A percentile compares a stretch with the other conserved stretches of the same genome.
phyloP scores from a whole-genome alignment of 495 filamentous ascomycete genomes.

The Penicillium macrosclerotiorum region DNA sequence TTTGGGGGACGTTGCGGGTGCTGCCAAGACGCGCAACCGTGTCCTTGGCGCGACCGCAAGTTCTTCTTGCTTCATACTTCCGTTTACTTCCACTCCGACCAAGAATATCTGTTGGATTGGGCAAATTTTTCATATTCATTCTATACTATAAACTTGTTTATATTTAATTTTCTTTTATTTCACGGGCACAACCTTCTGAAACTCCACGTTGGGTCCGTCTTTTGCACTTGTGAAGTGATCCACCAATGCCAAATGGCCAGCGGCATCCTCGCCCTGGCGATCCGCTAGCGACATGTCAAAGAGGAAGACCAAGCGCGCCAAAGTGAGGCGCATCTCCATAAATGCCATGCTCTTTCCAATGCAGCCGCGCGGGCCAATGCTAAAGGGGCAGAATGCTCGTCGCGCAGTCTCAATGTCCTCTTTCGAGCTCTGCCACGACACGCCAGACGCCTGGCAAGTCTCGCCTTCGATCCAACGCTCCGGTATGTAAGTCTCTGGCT shows the following conservation, averaged over 20 bases:
- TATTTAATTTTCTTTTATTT: not conserved
- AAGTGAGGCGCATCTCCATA: conserved; percentile 51
- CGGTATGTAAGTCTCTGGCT: conserved; percentile 47
- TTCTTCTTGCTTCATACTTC: no score
- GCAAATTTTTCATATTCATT: not conserved
- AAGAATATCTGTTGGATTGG: not conserved
- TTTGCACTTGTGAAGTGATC: conserved; percentile 51
- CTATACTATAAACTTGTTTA: not conserved
- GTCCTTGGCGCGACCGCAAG: no score
- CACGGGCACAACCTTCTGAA: conserved; percentile 19
- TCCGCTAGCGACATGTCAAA: conserved; percentile 46
- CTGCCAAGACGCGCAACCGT: conserved; percentile 34
- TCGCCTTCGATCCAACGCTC: conserved; percentile 55
- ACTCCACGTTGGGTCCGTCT: conserved; percentile 43
- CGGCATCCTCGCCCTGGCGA: conserved; percentile 37
- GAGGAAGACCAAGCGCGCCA: conserved; percentile 49
- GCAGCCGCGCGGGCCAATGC: conserved; percentile 54
- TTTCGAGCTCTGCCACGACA: conserved; percentile 32
- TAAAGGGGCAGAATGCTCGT: conserved; percentile 55
- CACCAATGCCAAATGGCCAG: conserved; percentile 41
- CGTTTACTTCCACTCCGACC: no score
- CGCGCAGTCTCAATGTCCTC: conserved; percentile 41
- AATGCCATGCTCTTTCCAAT: conserved; percentile 58
- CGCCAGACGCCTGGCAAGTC: conserved; percentile 18
- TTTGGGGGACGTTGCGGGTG: conserved; percentile 1